Evolutionary conservation across 2,329 filamentous ascomycete species (phyloP).

Genomic region (Aurifilum marmelostoma): DNA sequence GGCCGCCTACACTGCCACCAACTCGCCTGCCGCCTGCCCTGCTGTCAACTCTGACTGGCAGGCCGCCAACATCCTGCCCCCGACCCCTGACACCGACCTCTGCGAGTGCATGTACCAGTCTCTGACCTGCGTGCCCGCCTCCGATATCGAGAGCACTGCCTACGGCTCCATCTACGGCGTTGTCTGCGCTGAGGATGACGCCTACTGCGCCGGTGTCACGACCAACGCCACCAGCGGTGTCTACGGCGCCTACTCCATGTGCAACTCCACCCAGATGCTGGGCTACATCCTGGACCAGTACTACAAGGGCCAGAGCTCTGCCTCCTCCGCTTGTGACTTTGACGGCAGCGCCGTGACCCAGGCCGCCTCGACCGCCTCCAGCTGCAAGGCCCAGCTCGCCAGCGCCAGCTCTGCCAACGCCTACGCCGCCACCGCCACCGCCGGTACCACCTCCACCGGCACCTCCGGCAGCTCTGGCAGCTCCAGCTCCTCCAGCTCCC

Average conservation of each 20-base stretch:
- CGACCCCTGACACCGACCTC: constrained; percentile 74
- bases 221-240: constrained; percentile 68
- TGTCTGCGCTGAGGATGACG: constrained; percentile 64
- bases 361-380: constrained; percentile 48
- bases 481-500: constrained; percentile 41
- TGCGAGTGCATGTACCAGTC: constrained; percentile 85
- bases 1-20: constrained; percentile 72
- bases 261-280: constrained; percentile 70
- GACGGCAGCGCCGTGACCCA: constrained; percentile 59
- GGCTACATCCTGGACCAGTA: constrained; percentile 75
- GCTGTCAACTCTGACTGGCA: constrained; percentile 66
- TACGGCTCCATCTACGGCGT: constrained; percentile 72
- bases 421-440: constrained; percentile 51
- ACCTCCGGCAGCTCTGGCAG: constrained; percentile 32
- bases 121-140: constrained; percentile 70
- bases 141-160: constrained; percentile 58
- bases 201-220: constrained; percentile 69
- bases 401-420: constrained; percentile 64
- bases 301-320: constrained; percentile 61
- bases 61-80: constrained; percentile 73
- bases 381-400: constrained; percentile 62
- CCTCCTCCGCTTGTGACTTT: constrained; percentile 69
- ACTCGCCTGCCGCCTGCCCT: constrained; percentile 75
- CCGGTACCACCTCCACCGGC: constrained; percentile 38
- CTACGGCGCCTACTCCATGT: constrained; percentile 82